phyloP scores from a whole-genome alignment of 495 filamentous ascomycete genomes.

The Penicillium samsonianum region DNA sequence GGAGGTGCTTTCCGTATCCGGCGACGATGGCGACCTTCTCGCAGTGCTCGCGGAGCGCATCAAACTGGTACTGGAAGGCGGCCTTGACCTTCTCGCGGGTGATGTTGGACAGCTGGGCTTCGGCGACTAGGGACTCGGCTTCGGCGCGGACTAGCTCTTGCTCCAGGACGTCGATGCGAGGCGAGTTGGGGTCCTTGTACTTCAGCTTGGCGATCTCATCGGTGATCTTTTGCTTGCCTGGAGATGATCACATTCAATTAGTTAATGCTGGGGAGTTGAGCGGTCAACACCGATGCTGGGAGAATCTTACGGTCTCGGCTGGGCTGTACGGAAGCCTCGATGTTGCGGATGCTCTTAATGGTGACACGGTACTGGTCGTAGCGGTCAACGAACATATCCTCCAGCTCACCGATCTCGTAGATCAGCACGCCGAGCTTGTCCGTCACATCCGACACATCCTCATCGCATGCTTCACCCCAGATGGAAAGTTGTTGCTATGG shows the following conservation, averaged over 20 bases:
- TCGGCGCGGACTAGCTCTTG: conserved; percentile 98
- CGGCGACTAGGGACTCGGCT: conserved; percentile 95
- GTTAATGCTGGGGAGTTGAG: not conserved
- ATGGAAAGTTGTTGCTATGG: conserved; percentile 93
- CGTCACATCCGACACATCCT: conserved; percentile 97
- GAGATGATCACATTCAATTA: conserved; percentile 16
- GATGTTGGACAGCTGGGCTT: conserved; percentile 98
- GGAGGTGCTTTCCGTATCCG: conserved; percentile 92
- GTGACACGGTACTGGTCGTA: conserved; percentile 99
- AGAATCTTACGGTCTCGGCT: conserved; percentile 82
- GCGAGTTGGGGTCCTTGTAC: conserved; percentile 98
- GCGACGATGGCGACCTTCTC: conserved; percentile 98
- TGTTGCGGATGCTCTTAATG: conserved; percentile 98
- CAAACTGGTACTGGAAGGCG: conserved; percentile 97
- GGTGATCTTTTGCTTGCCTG: conserved; percentile 97
- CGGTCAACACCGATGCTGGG: not conserved
- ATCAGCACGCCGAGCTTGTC: conserved; percentile 97
- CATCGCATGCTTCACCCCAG: conserved; percentile 95
- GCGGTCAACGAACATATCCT: conserved; percentile 96
- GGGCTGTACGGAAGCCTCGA: conserved; percentile 96
- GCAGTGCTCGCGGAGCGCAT: conserved; percentile 94
- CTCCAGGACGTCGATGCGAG: conserved; percentile 95
- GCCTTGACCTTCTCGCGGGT: conserved; percentile 99
- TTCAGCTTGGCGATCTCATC: conserved; percentile 98
- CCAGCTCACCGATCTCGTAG: conserved; percentile 97